Evolutionary conservation across 805 yeast species (phyloP), one percentile per base, ranked within the genome.

Genomic region (Saturnispora dispora): DNA sequence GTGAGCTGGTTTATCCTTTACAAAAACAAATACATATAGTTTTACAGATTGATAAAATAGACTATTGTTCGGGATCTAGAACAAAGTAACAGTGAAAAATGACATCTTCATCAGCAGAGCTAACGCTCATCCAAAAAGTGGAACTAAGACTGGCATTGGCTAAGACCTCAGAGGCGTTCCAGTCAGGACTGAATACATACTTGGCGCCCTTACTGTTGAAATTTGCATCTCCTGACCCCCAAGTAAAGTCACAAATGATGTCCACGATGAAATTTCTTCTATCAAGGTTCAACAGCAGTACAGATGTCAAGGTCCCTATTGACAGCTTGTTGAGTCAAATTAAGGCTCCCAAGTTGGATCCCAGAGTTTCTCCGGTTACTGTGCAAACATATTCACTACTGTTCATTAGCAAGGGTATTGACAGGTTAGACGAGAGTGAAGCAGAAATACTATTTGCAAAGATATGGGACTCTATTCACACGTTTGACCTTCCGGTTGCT

Each of bases 81-180:
- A 11, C 33, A 30, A 30, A 30, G 2, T 9, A 30, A 30, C 10
- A 30, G 33, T 30, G 33, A 30, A 10, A 27, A 30, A 36, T 17
- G 22, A 18, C 40, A 36, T 36, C 40, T 18, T 40, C 42, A 45
- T 28, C 35, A n/a, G 25, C 35, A 5, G 95, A 87, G 60, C 65
- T 82, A 45, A 72, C 76, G 1, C 67, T 86, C 52, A 74, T 87
- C 37, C 81, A 82, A 59, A 85, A 82, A 62, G 96, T 87, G 1
- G 97, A 90, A 64, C 76, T 90, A 46, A 72, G 88, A 39, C 72
- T 91, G 18, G 91, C 95, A 1, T 69, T 91, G 41, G 87, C 97
- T 0, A 78, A 77, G 46, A 71, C 82, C 0, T 85, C 83, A 45
- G 73, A 67, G 2, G 85, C 84, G 60, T 76, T 89, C 50, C 82